Conservation (phyloP, 1,284 basidiomycete species). For the Lentinula novae-zelandiae region DNA sequence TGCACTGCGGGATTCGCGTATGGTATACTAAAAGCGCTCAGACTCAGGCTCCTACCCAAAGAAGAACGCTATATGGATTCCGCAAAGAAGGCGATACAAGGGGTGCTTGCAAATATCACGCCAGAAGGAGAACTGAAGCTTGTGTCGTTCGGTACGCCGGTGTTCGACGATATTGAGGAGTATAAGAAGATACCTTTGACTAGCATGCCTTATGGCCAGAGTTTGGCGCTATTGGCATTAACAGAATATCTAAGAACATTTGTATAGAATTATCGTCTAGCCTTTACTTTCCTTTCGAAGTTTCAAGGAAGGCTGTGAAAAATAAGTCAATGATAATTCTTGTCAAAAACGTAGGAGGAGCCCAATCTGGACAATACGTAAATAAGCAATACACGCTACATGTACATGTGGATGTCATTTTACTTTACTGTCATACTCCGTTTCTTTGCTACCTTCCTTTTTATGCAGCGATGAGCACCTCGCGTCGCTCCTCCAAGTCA, state of each 20-base stretch:
- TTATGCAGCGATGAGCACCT: conserved; percentile 15
- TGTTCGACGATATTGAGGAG: conserved; percentile 50
- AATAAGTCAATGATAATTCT: too few species aligned
- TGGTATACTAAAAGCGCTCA: conserved; percentile 54
- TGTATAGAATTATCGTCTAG: conserved; percentile 13
- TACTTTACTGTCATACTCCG: not conserved
- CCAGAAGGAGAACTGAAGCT: conserved; percentile 50
- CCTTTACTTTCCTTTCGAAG: not conserved
- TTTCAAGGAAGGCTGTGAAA: too few species aligned
- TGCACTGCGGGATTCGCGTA: conserved; percentile 63
- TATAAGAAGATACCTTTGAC: conserved; percentile 57
- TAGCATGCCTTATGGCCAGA: conserved; percentile 66
- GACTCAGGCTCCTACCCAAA: conserved; percentile 42
- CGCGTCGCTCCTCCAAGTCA: conserved; percentile 23
- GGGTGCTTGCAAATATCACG: conserved; percentile 50
- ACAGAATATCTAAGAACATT: conserved; percentile 45
- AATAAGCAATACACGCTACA: not conserved
- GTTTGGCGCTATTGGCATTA: conserved; percentile 46
- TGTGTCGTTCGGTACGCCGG: conserved; percentile 58
- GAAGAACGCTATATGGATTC: conserved; percentile 40
- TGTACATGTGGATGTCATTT: not conserved
- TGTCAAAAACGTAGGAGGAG: too few species aligned
- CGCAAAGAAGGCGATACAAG: conserved; percentile 48
- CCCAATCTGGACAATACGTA: not conserved
- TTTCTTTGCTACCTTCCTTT: not conserved